Evolutionary conservation across 1,284 basidiomycete species (phyloP).

Genomic region (Heterobasidion occidentale): DNA sequence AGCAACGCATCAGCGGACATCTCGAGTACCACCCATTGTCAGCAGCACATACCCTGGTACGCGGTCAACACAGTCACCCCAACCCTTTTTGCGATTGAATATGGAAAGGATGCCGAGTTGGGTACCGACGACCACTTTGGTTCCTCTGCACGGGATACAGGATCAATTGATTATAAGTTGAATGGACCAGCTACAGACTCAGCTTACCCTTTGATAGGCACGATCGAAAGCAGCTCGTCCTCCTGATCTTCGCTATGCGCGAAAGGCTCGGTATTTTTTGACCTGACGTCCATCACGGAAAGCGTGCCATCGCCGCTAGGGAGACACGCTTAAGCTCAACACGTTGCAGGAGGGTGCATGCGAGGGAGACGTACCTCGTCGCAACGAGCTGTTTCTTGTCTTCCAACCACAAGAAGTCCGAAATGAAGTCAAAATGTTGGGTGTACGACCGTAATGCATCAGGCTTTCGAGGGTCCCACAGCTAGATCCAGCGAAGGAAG

Average conservation of each 20-base stretch:
- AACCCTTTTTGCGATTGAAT: conserved; percentile 82
- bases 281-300: conserved; percentile 83
- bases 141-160: conserved; percentile 33
- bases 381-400: conserved; percentile 82
- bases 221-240: conserved; percentile 85
- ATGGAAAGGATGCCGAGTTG: conserved; percentile 88
- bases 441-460: conserved; percentile 63
- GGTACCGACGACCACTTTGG: conserved; percentile 85
- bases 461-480: conserved; percentile 82
- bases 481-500: conserved; percentile 29
- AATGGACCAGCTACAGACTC: neutral
- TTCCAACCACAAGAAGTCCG: conserved; percentile 82
- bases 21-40: conserved; percentile 1
- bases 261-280: conserved; percentile 66
- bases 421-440: conserved; percentile 95
- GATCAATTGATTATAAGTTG: neutral
- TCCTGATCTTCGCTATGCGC: conserved; percentile 92
- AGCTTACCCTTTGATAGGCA: conserved; percentile 71
- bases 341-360: neutral
- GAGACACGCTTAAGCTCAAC: too few relatives aligned
- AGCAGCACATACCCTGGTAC: conserved; percentile 64
- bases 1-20: neutral
- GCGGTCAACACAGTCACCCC: conserved; percentile 91
- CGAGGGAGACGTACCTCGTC: conserved; percentile 57
- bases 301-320: conserved; percentile 91